phyloP scores from a whole-genome alignment of 345 rosid genomes.

The Leavenworthia alabamica region DNA sequence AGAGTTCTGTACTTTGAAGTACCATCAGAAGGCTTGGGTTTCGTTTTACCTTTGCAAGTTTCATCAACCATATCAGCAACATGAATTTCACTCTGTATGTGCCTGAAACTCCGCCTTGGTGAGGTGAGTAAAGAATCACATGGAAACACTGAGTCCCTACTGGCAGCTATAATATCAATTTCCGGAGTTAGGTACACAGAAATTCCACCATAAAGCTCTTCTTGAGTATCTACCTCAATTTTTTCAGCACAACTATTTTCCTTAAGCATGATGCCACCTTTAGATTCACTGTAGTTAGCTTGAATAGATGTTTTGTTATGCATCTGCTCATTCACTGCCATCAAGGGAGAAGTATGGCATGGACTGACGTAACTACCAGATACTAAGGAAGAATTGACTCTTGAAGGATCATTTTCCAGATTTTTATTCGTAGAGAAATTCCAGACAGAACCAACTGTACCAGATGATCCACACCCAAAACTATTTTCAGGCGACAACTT shows the following conservation, averaged over 20 bases:
- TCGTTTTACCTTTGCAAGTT: not conserved
- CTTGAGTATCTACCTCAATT: not conserved
- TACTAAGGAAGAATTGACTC: slow-evolving; percentile 17
- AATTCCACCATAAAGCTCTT: slow-evolving; percentile 6
- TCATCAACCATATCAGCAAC: slow-evolving; percentile 4
- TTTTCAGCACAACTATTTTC: slow-evolving; percentile 26
- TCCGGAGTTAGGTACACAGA: slow-evolving; percentile 4
- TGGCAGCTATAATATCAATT: slow-evolving; percentile 7
- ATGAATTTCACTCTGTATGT: slow-evolving; percentile 16
- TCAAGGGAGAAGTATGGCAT: slow-evolving; percentile 13
- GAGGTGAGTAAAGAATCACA: slow-evolving; percentile 13
- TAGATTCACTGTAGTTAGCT: slow-evolving; percentile 18
- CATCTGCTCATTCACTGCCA: slow-evolving; percentile 28
- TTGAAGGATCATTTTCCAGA: slow-evolving; percentile 18
- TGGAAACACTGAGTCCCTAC: slow-evolving; percentile 8
- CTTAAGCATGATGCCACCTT: slow-evolving; percentile 21
- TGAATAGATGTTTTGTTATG: slow-evolving; percentile 23
- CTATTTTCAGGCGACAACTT: slow-evolving; percentile 20
- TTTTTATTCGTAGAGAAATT: slow-evolving; percentile 25
- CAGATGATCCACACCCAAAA: slow-evolving; percentile 31
- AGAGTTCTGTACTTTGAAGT: slow-evolving; percentile 2
- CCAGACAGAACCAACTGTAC: slow-evolving; percentile 27
- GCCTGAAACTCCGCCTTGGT: slow-evolving; percentile 5
- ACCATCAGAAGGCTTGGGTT: slow-evolving; percentile 13
- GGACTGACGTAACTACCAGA: slow-evolving; percentile 27